These are phyloP conservation scores for Aureobasidium sp. DNA, from an alignment of 2,329 filamentous ascomycete species.

Conservation along the genomic window DNA sequence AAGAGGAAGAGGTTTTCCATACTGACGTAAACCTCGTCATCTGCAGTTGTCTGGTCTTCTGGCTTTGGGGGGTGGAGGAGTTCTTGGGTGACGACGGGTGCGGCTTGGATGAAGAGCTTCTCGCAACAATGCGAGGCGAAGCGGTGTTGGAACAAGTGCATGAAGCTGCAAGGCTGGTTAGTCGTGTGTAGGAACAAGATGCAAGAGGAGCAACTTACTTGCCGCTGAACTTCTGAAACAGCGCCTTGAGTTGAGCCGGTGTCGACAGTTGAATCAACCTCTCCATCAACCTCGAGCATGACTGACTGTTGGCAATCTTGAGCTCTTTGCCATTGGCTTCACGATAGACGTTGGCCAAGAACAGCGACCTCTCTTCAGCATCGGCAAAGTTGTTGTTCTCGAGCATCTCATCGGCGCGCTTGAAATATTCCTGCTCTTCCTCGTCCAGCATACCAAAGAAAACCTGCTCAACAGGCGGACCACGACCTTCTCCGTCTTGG, in stretches of 20 bases:
- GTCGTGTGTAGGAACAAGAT: background rate
- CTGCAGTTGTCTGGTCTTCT: slow-evolving; percentile 32
- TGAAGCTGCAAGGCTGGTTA: slow-evolving; percentile 45
- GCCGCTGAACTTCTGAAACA: slow-evolving; percentile 77
- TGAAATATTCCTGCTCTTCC: slow-evolving; percentile 93
- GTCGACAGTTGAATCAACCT: slow-evolving; percentile 76
- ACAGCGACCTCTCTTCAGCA: slow-evolving; percentile 48
- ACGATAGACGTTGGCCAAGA: slow-evolving; percentile 69
- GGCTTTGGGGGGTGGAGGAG: slow-evolving; percentile 41
- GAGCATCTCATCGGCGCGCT: slow-evolving; percentile 78
- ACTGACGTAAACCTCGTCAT: slow-evolving; percentile 46
- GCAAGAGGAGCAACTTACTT: slow-evolving; percentile 45
- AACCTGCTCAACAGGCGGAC: slow-evolving; percentile 48
- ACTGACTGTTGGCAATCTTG: slow-evolving; percentile 92
- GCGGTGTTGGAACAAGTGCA: slow-evolving; percentile 84
- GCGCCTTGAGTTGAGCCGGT: slow-evolving; percentile 68
- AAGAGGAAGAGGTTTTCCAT: slow-evolving; percentile 82
- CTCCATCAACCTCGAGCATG: slow-evolving; percentile 88
- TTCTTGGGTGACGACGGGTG: slow-evolving; percentile 69
- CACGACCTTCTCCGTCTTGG: slow-evolving; percentile 22
- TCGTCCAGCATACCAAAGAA: slow-evolving; percentile 93
- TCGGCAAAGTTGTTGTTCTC: slow-evolving; percentile 81
- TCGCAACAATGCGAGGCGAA: slow-evolving; percentile 98
- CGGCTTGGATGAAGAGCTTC: slow-evolving; percentile 77
- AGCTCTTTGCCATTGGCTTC: slow-evolving; percentile 89